Evolutionary conservation across 2,329 filamentous ascomycete genomes (phyloP), one percentile per base, ranked within the genome.

Genomic region (Penicillium sumatraense): DNA sequence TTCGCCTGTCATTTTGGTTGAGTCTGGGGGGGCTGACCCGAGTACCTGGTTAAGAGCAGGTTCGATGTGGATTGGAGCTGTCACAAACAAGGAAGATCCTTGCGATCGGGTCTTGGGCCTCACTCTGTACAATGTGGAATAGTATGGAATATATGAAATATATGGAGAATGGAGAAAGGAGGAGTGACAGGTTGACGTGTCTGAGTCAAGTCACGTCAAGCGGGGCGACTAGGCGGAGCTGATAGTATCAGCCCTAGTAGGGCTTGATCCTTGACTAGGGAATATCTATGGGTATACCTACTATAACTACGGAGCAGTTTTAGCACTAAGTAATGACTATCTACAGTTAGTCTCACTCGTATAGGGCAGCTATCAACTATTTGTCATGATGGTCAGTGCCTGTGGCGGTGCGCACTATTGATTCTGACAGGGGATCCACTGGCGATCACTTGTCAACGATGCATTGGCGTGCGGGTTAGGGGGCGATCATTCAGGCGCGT

Each of bases 391-490:
- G 56, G 54, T 20, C 57, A 52, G 56, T 60, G 53, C 52, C 51
- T 61, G 63, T 64, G 63, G 61, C 63, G 63, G 61, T 63, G 61
- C 61, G 51, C 36, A 56, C 61, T 65, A 65, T 65, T 54, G 61
- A 65, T 63, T 63, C n/a, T 55, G 54, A 58, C 54, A 60, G 53
- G 53, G 36, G 55, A 53, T 56, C 59, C 47, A 50, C 51, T n/a
- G 60, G 20, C 53, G 55, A 61, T 57, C 59, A 51, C 11, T 55
- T 58, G 58, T 55, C 54, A 59, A 51, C 14, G 46, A 20, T 52
- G 51, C 54, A 49, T 58, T 53, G 49, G 56, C 48, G 48, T 41
- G 40, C 38, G 48, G 55, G 38, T 47, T 51, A 42, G 36, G 36
- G 41, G 54, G 40, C 46, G 54, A 57, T 57, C 54, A 57, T 55